Base-by-base conservation (phyloP, 2,329 filamentous ascomycete species). In the Aspergillus sp. region DNA sequence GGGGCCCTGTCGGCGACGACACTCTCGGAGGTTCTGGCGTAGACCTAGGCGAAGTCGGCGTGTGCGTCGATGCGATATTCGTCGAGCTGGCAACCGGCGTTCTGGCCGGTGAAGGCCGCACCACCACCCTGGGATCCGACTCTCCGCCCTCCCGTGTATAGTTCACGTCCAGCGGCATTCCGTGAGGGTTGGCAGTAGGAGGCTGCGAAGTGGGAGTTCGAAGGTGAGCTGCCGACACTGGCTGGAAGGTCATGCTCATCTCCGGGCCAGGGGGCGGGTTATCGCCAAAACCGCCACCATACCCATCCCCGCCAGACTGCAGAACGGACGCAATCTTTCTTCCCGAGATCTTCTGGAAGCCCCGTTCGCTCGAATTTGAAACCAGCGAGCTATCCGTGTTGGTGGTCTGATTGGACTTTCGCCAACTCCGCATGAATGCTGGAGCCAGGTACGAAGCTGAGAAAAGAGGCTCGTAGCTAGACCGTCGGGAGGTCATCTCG, bases 281-380 rank as follows among this genome's bases (percentile, higher is more conserved):
- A 13, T 47, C 52, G 28, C 49, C 52, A 4, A 53, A 32, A 7
- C 49, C 48, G 13, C 60, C 58, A 16, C 63, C 63, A 41, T 61
- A 68, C 1, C 63, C 64, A 40, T 68, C 64, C 16, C 65, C 65
- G 8, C 64, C 64, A 15, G 61, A 59, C 12, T 56, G 55, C n/a
- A 68, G 49, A 3, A 67, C 65, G 2, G 66, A 61, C 10, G 58
- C 53, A 12, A 69, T 60, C 35, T 69, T 69, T 16, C 66, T 54
- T 8, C 66, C 66, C 5, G 64, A 63, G 15, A 69, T 58, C 41
- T 66, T 67, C 38, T 68, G 65, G 40, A 69, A 69, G 3, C 66
- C 66, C 6, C 63, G 60, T 37, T 69, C 66, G 30, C 59, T 61
- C 5, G 58, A 45, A 12, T 39, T 47, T 2, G 59, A 56, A 11